These are phyloP conservation scores for Anthoceros angustus DNA, from an alignment of 225 moss, liverwort and hornwort species.

Conservation along the genomic window DNA sequence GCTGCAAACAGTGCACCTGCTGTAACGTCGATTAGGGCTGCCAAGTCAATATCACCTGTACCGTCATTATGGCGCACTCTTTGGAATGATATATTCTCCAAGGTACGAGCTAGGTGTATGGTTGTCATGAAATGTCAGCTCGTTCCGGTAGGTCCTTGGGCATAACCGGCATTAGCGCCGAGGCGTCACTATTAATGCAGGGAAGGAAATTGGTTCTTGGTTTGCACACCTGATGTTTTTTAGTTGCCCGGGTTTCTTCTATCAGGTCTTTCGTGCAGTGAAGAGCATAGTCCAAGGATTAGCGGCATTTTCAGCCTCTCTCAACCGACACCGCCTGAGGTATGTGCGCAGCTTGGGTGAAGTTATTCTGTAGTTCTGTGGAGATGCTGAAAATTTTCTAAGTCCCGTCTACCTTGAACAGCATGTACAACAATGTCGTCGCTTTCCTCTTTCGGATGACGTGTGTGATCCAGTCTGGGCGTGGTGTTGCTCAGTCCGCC, in stretches of 20 bases:
- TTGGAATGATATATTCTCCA: conserved; percentile 68
- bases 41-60: conserved; percentile 47
- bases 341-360: conserved; percentile 4
- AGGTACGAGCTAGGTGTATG: conserved; percentile 18
- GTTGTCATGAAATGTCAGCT: not conserved
- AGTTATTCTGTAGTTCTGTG: not conserved
- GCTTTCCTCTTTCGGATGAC: conserved; percentile 48
- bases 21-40: conserved; percentile 40
- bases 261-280: conserved; percentile 60
- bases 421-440: conserved; percentile 74
- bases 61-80: conserved; percentile 67
- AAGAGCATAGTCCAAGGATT: conserved; percentile 68
- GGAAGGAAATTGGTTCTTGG: not conserved
- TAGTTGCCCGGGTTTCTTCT: not conserved
- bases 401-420: conserved; percentile 9
- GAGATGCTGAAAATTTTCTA: not conserved
- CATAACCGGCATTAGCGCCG: too few species aligned
- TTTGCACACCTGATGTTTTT: not conserved
- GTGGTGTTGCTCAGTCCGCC: conserved; percentile 36
- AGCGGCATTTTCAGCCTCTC: conserved; percentile 58
- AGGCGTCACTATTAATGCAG: not conserved
- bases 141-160: not conserved
- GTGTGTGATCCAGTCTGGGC: conserved; percentile 47
- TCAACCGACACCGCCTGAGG: conserved; percentile 85
- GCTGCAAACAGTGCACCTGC: conserved; percentile 42